phyloP scores from a whole-genome alignment of 1,284 basidiomycete genomes.

The Ceratobasidium sp. region DNA sequence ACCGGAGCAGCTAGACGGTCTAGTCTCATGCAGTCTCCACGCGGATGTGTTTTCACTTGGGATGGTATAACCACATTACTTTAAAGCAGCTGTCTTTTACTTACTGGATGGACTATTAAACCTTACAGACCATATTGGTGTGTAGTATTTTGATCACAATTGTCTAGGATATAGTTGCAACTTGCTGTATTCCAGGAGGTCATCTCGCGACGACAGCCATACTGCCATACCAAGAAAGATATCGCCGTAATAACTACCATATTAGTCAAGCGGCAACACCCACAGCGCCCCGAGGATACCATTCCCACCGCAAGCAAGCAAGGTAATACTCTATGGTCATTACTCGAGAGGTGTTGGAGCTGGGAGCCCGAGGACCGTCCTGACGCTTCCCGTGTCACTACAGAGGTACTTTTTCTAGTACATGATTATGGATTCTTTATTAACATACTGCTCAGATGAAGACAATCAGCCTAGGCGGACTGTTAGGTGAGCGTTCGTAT shows the following conservation, averaged over 20 bases:
- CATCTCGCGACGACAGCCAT: not conserved
- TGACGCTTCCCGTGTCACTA: not conserved
- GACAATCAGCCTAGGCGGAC: not conserved
- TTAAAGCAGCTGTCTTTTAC: not conserved
- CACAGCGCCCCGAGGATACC: not conserved
- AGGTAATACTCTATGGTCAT: constrained; percentile 17
- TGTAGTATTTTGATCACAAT: not conserved
- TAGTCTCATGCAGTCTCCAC: not conserved
- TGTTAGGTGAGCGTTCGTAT: not conserved
- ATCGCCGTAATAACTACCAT: not conserved
- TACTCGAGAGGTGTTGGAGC: constrained; percentile 9
- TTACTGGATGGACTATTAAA: no score
- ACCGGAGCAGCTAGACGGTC: constrained; percentile 21
- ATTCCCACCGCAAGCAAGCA: constrained; percentile 2
- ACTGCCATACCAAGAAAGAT: not conserved
- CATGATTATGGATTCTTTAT: not conserved
- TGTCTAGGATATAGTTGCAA: no score
- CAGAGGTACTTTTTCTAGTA: not conserved
- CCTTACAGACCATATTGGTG: constrained; percentile 20
- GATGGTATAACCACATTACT: constrained; percentile 17
- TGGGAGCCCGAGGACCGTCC: constrained; percentile 2
- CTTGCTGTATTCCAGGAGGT: not conserved
- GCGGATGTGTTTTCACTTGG: constrained; percentile 34
- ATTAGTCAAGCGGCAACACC: not conserved
- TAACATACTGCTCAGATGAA: constrained; percentile 10